Percentiles rank a stretch among this genome's conserved stretches.
phyloP scores from a whole-genome alignment of 2,329 filamentous ascomycete genomes.

The Aureobasidium zeae region DNA sequence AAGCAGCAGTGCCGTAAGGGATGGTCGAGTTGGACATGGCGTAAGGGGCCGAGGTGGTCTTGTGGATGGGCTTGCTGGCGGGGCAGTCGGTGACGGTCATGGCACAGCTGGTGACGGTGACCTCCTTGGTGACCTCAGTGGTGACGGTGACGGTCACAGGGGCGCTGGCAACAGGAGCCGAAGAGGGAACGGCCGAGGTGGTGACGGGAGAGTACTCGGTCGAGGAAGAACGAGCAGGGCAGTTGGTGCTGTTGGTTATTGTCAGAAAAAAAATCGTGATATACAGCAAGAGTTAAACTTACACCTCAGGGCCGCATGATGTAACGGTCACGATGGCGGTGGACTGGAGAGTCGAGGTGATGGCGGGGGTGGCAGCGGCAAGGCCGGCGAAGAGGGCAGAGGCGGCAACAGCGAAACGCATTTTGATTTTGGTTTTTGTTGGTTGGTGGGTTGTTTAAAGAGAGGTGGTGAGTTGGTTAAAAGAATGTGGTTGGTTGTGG shows the following conservation, averaged over 20 bases:
- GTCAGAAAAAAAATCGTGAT: too few species aligned
- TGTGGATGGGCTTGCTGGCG: constrained; percentile 12
- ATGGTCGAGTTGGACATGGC: constrained; percentile 8
- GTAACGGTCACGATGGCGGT: constrained; percentile 20
- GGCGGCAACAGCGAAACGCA: constrained; percentile 26
- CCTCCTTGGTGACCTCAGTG: constrained; percentile 22
- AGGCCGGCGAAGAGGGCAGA: constrained; percentile 24
- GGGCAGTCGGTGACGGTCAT: constrained; percentile 32
- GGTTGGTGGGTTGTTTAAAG: constrained; percentile 17
- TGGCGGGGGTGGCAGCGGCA: constrained; percentile 4
- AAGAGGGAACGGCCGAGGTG: background rate
- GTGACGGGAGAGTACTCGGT: background rate
- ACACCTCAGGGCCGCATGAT: constrained; percentile 15
- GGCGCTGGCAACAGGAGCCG: constrained; percentile 1
- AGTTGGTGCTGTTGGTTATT: constrained; percentile 21
- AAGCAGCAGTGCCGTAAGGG: constrained; percentile 11
- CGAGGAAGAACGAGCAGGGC: constrained; percentile 12
- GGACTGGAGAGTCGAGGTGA: constrained; percentile 17
- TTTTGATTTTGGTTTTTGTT: constrained; percentile 20
- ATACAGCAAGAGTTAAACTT: too few species aligned
- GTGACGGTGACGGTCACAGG: constrained; percentile 11
- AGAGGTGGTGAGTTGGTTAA: constrained; percentile 15
- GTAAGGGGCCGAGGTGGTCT: constrained; percentile 12
- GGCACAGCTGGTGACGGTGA: constrained; percentile 34
- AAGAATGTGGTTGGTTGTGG: constrained; percentile 19